Evolutionary conservation across 129 eudicot genomes (phyloP).

Genomic region (Escallonia rubra): DNA sequence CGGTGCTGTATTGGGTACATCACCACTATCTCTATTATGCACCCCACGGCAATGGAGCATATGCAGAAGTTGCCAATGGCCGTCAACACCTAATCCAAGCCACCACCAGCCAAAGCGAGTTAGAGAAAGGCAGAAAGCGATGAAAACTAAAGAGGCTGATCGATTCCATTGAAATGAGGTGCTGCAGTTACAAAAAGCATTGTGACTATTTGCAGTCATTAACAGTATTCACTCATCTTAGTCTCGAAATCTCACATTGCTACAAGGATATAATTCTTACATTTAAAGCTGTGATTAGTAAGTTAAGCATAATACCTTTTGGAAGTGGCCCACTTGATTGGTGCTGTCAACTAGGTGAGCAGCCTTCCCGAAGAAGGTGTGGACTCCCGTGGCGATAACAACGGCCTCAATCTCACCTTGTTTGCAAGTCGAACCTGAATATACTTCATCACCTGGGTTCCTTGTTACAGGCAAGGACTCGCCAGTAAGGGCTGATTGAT

Average conservation of each 20-base stretch:
- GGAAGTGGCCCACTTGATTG: constrained; percentile 83
- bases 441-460: constrained; percentile 64
- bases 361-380: constrained; percentile 84
- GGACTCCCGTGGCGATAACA: constrained; percentile 84
- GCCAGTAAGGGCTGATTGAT: constrained; percentile 80
- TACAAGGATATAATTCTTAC: no score
- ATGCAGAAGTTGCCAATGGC: constrained; percentile 73
- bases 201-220: no score
- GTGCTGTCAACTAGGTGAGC: constrained; percentile 91
- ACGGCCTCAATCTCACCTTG: constrained; percentile 91
- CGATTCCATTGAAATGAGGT: no score
- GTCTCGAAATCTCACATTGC: no score
- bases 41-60: constrained; percentile 69
- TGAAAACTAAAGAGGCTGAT: no score
- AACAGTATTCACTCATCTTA: no score
- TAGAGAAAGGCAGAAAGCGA: background rate
- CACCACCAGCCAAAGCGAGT: background rate
- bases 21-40: constrained; percentile 57
- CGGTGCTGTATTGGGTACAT: constrained; percentile 87
- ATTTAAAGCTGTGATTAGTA: background rate
- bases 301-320: constrained; percentile 35
- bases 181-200: no score
- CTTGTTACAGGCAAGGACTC: constrained; percentile 80
- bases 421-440: constrained; percentile 80
- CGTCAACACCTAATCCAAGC: constrained; percentile 49